Base-by-base conservation (phyloP, 805 yeast species). In the Pachysolen tannophilus region DNA sequence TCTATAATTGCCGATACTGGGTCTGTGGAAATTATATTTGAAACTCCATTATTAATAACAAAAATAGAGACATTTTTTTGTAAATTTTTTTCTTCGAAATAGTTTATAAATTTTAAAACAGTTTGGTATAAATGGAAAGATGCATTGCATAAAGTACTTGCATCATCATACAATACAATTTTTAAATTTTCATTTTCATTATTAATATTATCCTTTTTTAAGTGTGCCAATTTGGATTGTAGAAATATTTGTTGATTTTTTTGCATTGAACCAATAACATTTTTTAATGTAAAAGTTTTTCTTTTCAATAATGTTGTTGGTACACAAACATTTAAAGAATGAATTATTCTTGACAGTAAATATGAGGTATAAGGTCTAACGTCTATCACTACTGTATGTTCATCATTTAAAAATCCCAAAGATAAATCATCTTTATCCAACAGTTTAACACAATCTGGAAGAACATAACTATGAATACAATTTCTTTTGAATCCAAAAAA, bases 241-340 rank as follows among this genome's bases (percentile, higher is more conserved):
- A 47, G 30, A 19, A 38, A 30, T 3, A 40, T 40, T 3, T 41
- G 40, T 2, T 42, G 40, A 2, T 58, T 45, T 20, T 60, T 43
- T 27, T 48, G 53, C 40, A 56, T 52, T 6, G 63, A 48, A 24
- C 55, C 52, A 18, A 65, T 38, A 16, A 65, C 53, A 20, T 57
- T 58, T 6, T 42, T 39, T 21, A 67, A 41, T 33, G 48, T 54
- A 34, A 57, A 60, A 20, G 61, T 53, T 27, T 48, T 51, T 33
- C 72, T 43, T 41, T 65, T 65, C 21, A 67, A 43, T 18, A 67
- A 52, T 1, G 72, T 67, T 3, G 69, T 56, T 8, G 72, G 72
- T 10, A 66, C 48, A 41, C 70, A 65, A 13, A 64, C 47, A 41
- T 65, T 63, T 39, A 59, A 42, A 15, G 72, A 47, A 18, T 48